Base-by-base conservation (phyloP, 768 basidiomycete species). In the Cytidiella melzeri region DNA sequence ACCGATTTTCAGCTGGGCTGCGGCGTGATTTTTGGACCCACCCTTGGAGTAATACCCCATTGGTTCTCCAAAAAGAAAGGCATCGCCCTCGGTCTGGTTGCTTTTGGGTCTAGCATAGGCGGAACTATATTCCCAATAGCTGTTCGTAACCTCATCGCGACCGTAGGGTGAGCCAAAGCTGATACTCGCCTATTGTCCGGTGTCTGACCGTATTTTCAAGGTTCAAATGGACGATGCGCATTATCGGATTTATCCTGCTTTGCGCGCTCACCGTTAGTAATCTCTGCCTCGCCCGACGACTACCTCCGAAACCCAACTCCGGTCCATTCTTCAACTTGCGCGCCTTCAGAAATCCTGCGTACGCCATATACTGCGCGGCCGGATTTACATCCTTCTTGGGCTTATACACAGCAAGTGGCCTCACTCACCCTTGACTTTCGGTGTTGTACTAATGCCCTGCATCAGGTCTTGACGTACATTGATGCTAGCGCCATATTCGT, bases 141-240 rank as follows among this genome's bases (percentile, higher is more conserved):
- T 7, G 73, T 77, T 2, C 77, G 74, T 39, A 76, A 73, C 34
- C 67, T 87, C 19, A 69, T 87, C 39, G 65, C 69, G 0, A 51
- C 62, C 47, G 71, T 84, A 1, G 81, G 83, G 83, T 79, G 59
- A 12, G 74, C 69, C 4, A 11, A 12, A 10, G 7, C 5, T n/a
- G 11, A 23, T 18, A n/a, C 20, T 50, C 28, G 30, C 30, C n/a
- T 48, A 13, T 23, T 48, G 3, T 50, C 23, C 5, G 19, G 44
- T 10, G 30, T 25, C 18, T 43, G 37, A 41, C 34, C 23, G 6
- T 26, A 39, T 5, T 13, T 3, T 10, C 13, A 37, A 88, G 86
- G n/a, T 90, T 89, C 62, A 69, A 70, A 53, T 90, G 87, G 87
- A 85, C 87, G 0, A 78, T 85, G 73, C 73, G 87, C 11, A 76